Evolutionary conservation across 202 grass and related monocot genomes (phyloP).

Genomic region (Setaria italica): DNA sequence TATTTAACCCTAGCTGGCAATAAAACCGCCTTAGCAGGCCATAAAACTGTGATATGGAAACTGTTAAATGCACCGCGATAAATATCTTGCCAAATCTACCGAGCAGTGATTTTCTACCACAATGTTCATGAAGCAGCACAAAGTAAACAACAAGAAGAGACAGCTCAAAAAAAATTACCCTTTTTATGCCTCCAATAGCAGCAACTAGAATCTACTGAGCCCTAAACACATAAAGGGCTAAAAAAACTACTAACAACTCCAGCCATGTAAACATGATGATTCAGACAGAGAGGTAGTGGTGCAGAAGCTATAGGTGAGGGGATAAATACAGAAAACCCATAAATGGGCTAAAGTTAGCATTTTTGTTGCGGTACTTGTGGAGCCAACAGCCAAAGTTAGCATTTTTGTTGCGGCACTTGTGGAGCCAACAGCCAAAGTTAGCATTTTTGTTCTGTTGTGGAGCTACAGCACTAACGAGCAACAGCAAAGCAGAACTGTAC

Average conservation of each 20-base stretch:
- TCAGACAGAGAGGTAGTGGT: constrained; percentile 17
- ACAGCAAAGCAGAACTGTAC: background rate
- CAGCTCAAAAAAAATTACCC: background rate
- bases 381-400: constrained; percentile 2
- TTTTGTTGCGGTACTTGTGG: background rate
- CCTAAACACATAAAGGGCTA: constrained; percentile 10
- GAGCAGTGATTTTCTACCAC: background rate
- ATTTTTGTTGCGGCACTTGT: background rate
- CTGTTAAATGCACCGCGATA: constrained; percentile 17
- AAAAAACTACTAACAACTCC: background rate
- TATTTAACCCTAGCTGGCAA: background rate
- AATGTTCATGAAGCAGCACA: background rate
- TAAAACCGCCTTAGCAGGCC: background rate
- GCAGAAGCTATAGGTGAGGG: background rate
- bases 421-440: background rate
- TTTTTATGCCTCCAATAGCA: background rate
- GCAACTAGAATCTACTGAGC: background rate
- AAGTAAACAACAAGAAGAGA: constrained; percentile 7
- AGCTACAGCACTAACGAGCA: constrained; percentile 28
- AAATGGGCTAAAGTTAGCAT: constrained; percentile 34
- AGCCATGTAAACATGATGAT: background rate
- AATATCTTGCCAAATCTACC: background rate
- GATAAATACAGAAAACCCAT: background rate
- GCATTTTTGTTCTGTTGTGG: background rate
- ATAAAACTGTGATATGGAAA: constrained; percentile 9